Evolutionary conservation across 2,329 filamentous ascomycete genomes (phyloP), one percentile per base, ranked within the genome.

Genomic region (Hymenoscyphus fructigenus): DNA sequence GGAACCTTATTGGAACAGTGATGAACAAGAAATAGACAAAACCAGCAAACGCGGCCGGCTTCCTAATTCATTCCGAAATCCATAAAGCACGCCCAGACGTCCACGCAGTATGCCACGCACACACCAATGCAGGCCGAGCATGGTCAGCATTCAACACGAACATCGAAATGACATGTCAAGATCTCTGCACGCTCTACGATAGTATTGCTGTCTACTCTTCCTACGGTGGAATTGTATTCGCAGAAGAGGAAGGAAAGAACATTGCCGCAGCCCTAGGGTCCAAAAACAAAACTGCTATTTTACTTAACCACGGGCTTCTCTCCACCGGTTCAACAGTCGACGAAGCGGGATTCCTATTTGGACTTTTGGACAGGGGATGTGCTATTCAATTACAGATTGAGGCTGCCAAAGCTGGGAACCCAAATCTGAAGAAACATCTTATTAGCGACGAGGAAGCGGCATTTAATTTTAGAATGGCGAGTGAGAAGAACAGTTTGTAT

Each of bases 291-390:
- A 88, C 82, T 1, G 81, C 86, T 67, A 87, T 92, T 57, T 78
- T 92, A 60, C 80, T 88, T 68, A 92, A 92, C 74, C 90, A 92
- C 76, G 90, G 90, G 0, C 78, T 93, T 41, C 76, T 92, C 60
- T 91, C 88, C 0, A 89, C 91, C 0, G 90, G 90, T 3, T 72
- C 76, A 6, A 92, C 90, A 0, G 89, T 92, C 1, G 90, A 92
- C 73, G 90, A 92, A 76, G 90, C 90, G 0, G 87, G 86, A 0
- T 92, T 88, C 75, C 75, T 91, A 60, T 90, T 91, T 73, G 86
- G 85, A 0, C 77, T 89, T 56, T 81, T 91, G 75, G 90, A 92
- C 75, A 82, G 88, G 59, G 86, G 84, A 57, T 92, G 90, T 74
- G 82, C 86, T 63, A 83, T 90, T 36, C 89, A 92, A 78, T 78